These are phyloP conservation scores for Bisporella sp. DNA, from an alignment of 2,329 filamentous ascomycete species.

Conservation along the genomic window DNA sequence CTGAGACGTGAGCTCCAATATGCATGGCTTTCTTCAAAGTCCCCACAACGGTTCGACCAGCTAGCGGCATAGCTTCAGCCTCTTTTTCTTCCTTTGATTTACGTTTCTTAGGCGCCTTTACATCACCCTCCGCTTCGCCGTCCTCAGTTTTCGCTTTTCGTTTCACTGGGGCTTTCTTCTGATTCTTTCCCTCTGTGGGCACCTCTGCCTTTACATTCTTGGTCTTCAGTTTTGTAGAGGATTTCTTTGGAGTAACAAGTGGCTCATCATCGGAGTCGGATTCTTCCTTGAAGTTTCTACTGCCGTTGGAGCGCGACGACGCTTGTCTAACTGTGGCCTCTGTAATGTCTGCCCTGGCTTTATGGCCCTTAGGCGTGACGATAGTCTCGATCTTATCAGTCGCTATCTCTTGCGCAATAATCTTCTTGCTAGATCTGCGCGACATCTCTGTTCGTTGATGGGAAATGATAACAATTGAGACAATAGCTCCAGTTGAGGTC, in stretches of 20 bases:
- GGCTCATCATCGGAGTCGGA: neutral
- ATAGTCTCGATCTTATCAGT: neutral
- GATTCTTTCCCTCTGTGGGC: conserved; percentile 9
- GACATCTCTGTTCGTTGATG: neutral
- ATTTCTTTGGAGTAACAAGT: neutral
- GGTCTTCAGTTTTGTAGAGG: conserved; percentile 9
- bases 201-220: conserved; percentile 15
- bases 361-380: conserved; percentile 5
- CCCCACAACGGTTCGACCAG: conserved; percentile 54
- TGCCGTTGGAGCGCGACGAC: too few relatives aligned
- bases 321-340: conserved; percentile 3
- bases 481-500: too few relatives aligned
- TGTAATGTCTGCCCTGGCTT: conserved; percentile 4
- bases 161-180: conserved; percentile 19
- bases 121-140: conserved; percentile 17
- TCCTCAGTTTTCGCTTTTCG: conserved; percentile 21
- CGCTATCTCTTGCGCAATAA: neutral
- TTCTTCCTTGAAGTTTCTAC: conserved; percentile 7
- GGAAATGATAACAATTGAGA: too few relatives aligned
- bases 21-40: conserved; percentile 66
- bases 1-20: conserved; percentile 88
- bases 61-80: conserved; percentile 55
- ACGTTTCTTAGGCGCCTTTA: conserved; percentile 32
- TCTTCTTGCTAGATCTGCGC: neutral
- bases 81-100: conserved; percentile 52